Evolutionary conservation across 169 alveolate genomes (phyloP).

Genomic region (Eimeria praecox): DNA sequence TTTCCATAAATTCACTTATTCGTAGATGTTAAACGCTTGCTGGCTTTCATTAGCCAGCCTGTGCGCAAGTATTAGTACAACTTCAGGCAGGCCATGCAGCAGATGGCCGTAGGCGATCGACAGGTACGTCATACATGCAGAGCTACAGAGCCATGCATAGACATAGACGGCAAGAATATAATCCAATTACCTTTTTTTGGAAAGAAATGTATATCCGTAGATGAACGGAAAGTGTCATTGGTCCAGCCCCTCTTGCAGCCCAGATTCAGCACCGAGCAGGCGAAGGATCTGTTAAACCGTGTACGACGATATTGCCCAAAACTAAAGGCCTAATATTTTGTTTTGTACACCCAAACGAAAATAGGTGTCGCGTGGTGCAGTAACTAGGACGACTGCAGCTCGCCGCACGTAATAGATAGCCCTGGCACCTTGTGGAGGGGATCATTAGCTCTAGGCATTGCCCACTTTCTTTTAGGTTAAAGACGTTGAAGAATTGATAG

Average conservation of each 20-base stretch:
- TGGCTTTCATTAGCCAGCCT: too few relatives aligned
- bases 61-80: too few relatives aligned
- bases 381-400: not conserved
- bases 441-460: not conserved
- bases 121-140: not conserved
- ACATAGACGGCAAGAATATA: too few relatives aligned
- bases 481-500: not conserved
- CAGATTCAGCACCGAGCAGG: not conserved
- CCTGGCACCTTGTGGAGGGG: not conserved
- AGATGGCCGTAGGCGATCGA: not conserved
- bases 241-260: too few relatives aligned
- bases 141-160: not conserved
- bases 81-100: too few relatives aligned
- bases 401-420: not conserved
- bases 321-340: not conserved
- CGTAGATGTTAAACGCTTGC: too few relatives aligned
- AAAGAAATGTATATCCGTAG: too few relatives aligned
- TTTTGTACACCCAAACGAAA: not conserved
- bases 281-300: not conserved
- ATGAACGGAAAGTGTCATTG: too few relatives aligned
- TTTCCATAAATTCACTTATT: too few relatives aligned
- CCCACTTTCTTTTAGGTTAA: not conserved
- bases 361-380: not conserved
- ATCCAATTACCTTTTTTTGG: too few relatives aligned
- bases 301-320: not conserved